Evolutionary conservation across 2,329 filamentous ascomycete species (phyloP).

Genomic region (Colletotrichum limetticola): DNA sequence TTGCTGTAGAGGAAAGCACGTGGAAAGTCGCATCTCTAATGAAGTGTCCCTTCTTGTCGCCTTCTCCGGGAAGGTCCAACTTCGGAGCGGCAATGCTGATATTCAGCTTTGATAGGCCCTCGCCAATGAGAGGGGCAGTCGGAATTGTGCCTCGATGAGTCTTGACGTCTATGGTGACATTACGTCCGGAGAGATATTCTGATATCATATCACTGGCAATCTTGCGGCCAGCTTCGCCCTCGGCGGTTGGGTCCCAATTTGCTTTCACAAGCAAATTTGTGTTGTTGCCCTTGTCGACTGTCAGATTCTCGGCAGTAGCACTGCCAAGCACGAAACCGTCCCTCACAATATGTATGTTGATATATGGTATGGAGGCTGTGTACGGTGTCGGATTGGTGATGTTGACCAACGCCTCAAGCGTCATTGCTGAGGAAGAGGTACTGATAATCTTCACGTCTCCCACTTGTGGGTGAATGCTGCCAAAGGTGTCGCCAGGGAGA

Average conservation of each 20-base stretch:
- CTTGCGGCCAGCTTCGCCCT: slow-evolving; percentile 68
- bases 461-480: slow-evolving; percentile 69
- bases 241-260: slow-evolving; percentile 78
- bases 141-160: slow-evolving; percentile 81
- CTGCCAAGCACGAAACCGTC: slow-evolving; percentile 82
- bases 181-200: slow-evolving; percentile 87
- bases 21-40: slow-evolving; percentile 90
- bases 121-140: slow-evolving; percentile 75
- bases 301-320: slow-evolving; percentile 72
- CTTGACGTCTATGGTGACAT: slow-evolving; percentile 81
- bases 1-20: slow-evolving; percentile 85
- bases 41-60: slow-evolving; percentile 69
- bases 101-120: slow-evolving; percentile 77
- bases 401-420: slow-evolving; percentile 78
- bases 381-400: slow-evolving; percentile 93
- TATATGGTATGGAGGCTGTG: slow-evolving; percentile 81
- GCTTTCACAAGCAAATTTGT: slow-evolving; percentile 74
- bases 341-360: slow-evolving; percentile 79
- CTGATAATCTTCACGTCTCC: slow-evolving; percentile 77
- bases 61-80: slow-evolving; percentile 66
- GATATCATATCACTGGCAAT: slow-evolving; percentile 81
- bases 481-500: slow-evolving; percentile 64
- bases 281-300: slow-evolving; percentile 77
- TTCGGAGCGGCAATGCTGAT: slow-evolving; percentile 78
- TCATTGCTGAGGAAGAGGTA: slow-evolving; percentile 77